These are phyloP conservation scores for Mallotus japonicus DNA, from an alignment of 441 rosid species.

Conservation along the genomic window DNA sequence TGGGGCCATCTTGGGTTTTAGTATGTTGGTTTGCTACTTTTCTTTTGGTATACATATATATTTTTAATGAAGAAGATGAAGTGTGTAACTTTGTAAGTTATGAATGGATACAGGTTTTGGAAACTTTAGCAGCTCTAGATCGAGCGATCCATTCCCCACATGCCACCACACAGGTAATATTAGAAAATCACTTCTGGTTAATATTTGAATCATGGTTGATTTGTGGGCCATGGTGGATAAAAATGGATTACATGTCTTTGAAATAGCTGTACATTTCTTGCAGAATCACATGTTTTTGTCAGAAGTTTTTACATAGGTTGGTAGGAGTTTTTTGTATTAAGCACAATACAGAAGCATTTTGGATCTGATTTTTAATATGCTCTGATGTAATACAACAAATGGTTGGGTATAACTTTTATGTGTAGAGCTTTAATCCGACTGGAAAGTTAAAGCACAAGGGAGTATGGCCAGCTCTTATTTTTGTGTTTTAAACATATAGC, in stretches of 20 bases:
- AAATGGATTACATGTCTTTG: neutral
- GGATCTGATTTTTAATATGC: neutral
- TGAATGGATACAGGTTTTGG: slow-evolving; percentile 70
- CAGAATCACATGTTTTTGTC: neutral
- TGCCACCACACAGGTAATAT: slow-evolving; percentile 87
- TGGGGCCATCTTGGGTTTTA: slow-evolving; percentile 99
- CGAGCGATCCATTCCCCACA: slow-evolving; percentile 97
- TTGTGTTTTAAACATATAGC: no score
- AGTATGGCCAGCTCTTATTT: neutral
- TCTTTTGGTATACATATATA: slow-evolving; percentile 16
- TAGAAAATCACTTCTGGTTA: slow-evolving; percentile 3
- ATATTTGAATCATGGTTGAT: slow-evolving; percentile 11
- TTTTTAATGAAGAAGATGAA: slow-evolving; percentile 19
- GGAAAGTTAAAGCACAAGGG: slow-evolving; percentile 2
- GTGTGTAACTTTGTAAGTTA: slow-evolving; percentile 5
- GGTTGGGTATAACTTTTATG: no score
- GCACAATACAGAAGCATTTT: neutral
- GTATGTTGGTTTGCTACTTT: slow-evolving; percentile 47
- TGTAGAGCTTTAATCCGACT: neutral
- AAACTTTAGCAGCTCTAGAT: slow-evolving; percentile 92
- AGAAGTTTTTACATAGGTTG: neutral
- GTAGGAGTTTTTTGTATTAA: neutral
- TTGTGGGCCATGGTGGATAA: neutral
- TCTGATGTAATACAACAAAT: slow-evolving; percentile 1
- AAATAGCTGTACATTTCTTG: no score